Percentiles rank a stretch among this genome's conserved stretches.
Evolutionary conservation across 2,329 filamentous ascomycete species (phyloP).

Genomic region (Helotiales sp.): DNA sequence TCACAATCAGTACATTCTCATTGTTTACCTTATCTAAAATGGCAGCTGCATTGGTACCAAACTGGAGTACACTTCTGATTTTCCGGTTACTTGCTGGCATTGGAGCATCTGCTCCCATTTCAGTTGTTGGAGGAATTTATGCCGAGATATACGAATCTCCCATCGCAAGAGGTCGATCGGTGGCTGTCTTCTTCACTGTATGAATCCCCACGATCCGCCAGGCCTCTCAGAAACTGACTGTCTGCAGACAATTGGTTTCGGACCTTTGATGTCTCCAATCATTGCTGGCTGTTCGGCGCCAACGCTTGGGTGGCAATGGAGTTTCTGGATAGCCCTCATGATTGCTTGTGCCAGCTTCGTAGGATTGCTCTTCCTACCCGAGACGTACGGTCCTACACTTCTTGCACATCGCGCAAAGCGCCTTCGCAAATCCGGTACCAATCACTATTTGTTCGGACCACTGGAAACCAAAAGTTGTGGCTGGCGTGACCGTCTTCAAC

Average conservation of each 20-base stretch:
- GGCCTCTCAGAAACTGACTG: neutral
- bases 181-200: conserved; percentile 60
- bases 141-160: conserved; percentile 66
- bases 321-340: conserved; percentile 73
- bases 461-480: neutral
- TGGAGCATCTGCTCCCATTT: conserved; percentile 61
- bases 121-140: conserved; percentile 64
- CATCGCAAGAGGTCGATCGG: conserved; percentile 57
- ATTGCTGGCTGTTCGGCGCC: conserved; percentile 57
- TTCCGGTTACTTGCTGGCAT: conserved; percentile 60
- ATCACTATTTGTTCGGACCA: neutral
- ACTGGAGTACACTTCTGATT: conserved; percentile 57
- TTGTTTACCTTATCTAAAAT: conserved; percentile 58
- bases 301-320: conserved; percentile 69
- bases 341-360: conserved; percentile 65
- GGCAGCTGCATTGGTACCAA: conserved; percentile 59
- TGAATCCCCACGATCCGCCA: neutral
- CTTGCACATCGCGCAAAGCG: conserved; percentile 59
- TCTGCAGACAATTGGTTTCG: conserved; percentile 46
- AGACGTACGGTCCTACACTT: conserved; percentile 65
- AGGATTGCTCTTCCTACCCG: conserved; percentile 65
- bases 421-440: neutral
- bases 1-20: conserved; percentile 53
- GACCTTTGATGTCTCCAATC: conserved; percentile 60
- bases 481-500: neutral